A percentile compares a stretch with the other conserved stretches of the same genome.
phyloP scores from a whole-genome alignment of 106 monocot species.

The Triglochin maritima region DNA sequence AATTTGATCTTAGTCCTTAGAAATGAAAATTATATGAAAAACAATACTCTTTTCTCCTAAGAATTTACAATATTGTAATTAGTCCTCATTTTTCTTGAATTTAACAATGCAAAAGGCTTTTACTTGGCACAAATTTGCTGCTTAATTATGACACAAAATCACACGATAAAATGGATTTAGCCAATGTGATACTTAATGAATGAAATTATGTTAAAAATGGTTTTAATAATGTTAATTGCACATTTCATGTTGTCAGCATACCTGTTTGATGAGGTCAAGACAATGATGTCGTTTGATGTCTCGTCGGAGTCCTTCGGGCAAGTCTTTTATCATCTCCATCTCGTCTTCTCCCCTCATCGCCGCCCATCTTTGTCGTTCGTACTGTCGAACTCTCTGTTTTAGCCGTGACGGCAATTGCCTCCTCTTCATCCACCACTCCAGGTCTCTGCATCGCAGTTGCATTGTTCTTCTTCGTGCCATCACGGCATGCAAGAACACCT shows the following conservation, averaged over 20 bases:
- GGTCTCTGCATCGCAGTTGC: conserved; percentile 75
- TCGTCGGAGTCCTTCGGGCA: conserved; percentile 72
- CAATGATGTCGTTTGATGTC: conserved; percentile 84
- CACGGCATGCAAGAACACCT: conserved; percentile 88
- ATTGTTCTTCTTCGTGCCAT: conserved; percentile 79
- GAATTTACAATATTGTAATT: too few species aligned
- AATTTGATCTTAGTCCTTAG: too few species aligned
- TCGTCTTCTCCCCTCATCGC: conserved; percentile 83
- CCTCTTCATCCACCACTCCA: conserved; percentile 99
- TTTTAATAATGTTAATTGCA: too few species aligned
- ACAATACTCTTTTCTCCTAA: too few species aligned
- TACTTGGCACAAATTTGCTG: too few species aligned
- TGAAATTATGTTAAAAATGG: too few species aligned
- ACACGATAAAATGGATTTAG: too few species aligned
- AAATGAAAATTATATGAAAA: too few species aligned
- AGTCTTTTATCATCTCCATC: conserved; percentile 63
- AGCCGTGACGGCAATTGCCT: conserved; percentile 69
- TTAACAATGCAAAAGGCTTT: too few species aligned
- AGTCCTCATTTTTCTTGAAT: too few species aligned
- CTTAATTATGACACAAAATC: too few species aligned
- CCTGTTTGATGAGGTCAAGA: conserved; percentile 77
- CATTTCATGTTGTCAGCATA: conserved; percentile 5
- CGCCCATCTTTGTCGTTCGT: conserved; percentile 65
- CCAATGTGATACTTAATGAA: too few species aligned
- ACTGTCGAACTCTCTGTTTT: conserved; percentile 68